A percentile compares a stretch with the other conserved stretches of the same genome.
These are phyloP conservation scores for Butyriboletus loyo DNA, from an alignment of 768 basidiomycete species.

Conservation along the genomic window DNA sequence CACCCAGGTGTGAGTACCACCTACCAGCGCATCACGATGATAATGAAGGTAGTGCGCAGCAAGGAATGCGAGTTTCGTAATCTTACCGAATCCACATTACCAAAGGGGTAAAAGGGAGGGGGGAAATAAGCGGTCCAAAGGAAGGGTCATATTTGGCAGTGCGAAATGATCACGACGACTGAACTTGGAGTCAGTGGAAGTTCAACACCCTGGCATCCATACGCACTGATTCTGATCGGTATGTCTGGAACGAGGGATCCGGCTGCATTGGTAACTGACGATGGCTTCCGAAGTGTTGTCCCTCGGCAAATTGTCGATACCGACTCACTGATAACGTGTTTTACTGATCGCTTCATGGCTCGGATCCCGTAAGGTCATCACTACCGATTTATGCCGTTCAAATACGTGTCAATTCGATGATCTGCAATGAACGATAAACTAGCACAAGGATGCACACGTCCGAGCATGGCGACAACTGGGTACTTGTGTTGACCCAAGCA, in stretches of 20 bases:
- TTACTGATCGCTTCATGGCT: conserved; percentile 70
- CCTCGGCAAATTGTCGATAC: not conserved
- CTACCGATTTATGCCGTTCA: conserved; percentile 71
- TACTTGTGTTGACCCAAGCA: conserved; percentile 52
- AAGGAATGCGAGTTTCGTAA: conserved; percentile 71
- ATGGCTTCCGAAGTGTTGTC: conserved; percentile 1
- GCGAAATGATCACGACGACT: conserved; percentile 85
- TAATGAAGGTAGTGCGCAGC: conserved; percentile 64
- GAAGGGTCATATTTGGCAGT: conserved; percentile 73
- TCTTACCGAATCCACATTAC: conserved; percentile 72
- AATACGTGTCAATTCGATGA: conserved; percentile 40
- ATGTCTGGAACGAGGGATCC: conserved; percentile 74
- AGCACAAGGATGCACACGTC: conserved; percentile 51
- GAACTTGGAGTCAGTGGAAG: conserved; percentile 5
- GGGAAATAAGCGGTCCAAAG: conserved; percentile 64
- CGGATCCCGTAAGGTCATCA: conserved; percentile 79
- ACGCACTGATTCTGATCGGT: conserved; percentile 77
- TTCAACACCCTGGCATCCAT: not conserved
- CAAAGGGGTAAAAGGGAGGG: conserved; percentile 79
- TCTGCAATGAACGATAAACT: not conserved
- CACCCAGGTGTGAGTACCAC: conserved; percentile 90
- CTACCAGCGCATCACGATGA: conserved; percentile 54
- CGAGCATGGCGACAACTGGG: conserved; percentile 88
- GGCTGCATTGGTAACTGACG: conserved; percentile 81
- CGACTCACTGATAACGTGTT: conserved; percentile 67